Base-by-base conservation (phyloP, 371 early-diverging fungal species). In the Dichotomocladium elegans region DNA sequence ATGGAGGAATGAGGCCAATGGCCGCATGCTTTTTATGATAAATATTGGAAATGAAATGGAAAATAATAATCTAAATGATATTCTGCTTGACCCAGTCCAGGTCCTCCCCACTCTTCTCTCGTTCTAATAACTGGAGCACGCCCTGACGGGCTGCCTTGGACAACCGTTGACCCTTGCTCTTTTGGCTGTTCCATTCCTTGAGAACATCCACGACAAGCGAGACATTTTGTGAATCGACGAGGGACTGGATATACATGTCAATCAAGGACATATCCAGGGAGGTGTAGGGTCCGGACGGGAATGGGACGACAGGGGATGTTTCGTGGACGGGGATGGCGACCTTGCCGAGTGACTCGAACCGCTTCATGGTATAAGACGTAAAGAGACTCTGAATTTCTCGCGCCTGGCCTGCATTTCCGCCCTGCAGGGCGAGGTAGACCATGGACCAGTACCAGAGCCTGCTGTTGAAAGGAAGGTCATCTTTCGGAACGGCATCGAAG, bases 221-320 rank as follows among this genome's bases (percentile, higher is more conserved):
- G 6, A 73, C 25, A 30, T 77, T 60, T 59, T 77, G 68, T 11
- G 63, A 52, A 47, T 70, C 70, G 8, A 77, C 24, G 15, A 74
- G 40, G 0, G 74, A 53, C 8, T 51, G 47, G 22, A 77, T 24
- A 27, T 68, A 77, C 24, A 64, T 63, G 44, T 77, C 60, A 15
- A 77, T 74, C 51, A 77, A 70, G 12, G 58, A 40, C 27, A 60
- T 59, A 44, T 77, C 78, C 9, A 58, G n/a, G 17, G 28, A n/a
- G 15, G 54, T 61, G 41, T 77, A 77, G 24, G 78, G 78, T 9
- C 60, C 72, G 3, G 74, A 62, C 1, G 74, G 78, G 57, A 77
- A 74, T 0, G 78, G 72, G 4, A 70, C 60, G 15, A 67, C 61
- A 0, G 55, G 57, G 1, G 63, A 45, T 12, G 28, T 28, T 40